Conservation (phyloP, 495 filamentous ascomycete genomes). For the Ascodesmis nigricans region DNA sequence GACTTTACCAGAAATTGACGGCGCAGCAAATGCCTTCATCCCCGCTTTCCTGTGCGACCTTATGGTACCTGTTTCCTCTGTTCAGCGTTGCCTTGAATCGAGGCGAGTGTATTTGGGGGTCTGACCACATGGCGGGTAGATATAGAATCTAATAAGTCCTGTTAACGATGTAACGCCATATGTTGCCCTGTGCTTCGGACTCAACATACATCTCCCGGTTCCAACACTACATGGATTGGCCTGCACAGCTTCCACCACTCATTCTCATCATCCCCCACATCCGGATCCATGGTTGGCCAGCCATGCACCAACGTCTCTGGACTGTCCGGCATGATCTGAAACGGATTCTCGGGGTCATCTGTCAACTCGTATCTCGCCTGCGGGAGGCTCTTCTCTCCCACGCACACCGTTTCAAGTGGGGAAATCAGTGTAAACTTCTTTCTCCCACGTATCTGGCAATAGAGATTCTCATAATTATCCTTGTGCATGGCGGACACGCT, state of each 20-base stretch:
- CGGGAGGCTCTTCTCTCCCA: constrained; percentile 34
- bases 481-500: constrained; percentile 48
- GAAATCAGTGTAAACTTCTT: constrained; percentile 37
- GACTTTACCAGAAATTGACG: constrained; percentile 54
- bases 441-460: constrained; percentile 43
- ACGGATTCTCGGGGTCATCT: constrained; percentile 10
- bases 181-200: background rate
- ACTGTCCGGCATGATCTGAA: constrained; percentile 23
- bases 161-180: background rate
- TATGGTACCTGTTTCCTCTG: constrained; percentile 31
- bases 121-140: constrained; percentile 50
- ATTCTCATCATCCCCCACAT: constrained; percentile 29
- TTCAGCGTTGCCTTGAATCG: constrained; percentile 1
- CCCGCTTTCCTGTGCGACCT: constrained; percentile 43
- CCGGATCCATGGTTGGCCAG: constrained; percentile 51
- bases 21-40: constrained; percentile 45
- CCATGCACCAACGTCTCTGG: constrained; percentile 14
- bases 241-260: constrained; percentile 31
- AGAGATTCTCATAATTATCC: constrained; percentile 66
- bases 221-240: constrained; percentile 37
- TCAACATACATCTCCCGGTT: constrained; percentile 35
- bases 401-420: constrained; percentile 36
- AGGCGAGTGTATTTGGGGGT: constrained; percentile 5
- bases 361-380: constrained; percentile 30
- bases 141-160: constrained; percentile 33